phyloP scores from a whole-genome alignment of 192 early-diverging fungal genomes.

The Entomortierella lignicola region DNA sequence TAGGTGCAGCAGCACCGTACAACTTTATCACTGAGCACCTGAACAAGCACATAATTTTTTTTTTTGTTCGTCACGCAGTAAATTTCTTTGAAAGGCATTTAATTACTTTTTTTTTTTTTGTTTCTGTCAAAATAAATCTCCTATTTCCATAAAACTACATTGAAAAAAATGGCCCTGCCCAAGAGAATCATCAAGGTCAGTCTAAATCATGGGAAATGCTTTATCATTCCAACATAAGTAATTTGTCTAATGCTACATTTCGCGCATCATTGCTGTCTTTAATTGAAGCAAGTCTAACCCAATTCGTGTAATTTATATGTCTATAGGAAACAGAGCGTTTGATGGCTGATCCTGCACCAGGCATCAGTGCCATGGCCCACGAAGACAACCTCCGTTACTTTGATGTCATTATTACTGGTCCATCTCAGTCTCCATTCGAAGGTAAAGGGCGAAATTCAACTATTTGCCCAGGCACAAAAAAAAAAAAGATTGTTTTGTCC shows the following conservation, averaged over 20 bases:
- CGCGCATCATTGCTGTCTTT: not conserved
- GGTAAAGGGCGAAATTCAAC: conserved; percentile 66
- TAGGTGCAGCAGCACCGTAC: no score
- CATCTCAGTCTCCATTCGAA: conserved; percentile 94
- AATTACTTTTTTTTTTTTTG: not conserved
- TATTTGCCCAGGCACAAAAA: no score
- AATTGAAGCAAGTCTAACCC: no score
- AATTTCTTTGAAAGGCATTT: no score
- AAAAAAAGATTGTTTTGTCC: no score
- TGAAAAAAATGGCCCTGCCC: conserved; percentile 57
- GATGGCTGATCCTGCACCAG: conserved; percentile 93
- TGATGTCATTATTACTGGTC: conserved; percentile 93
- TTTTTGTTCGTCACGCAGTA: conserved; percentile 1
- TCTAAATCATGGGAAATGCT: not conserved
- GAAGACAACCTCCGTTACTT: conserved; percentile 98
- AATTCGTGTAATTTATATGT: no score
- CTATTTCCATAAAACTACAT: conserved; percentile 3
- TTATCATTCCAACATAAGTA: not conserved
- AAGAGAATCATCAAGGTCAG: conserved; percentile 68
- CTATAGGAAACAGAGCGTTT: conserved; percentile 95
- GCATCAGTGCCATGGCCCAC: conserved; percentile 88
- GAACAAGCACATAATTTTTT: not conserved
- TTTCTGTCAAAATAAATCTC: not conserved
- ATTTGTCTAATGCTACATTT: not conserved
- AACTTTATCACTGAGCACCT: no score